Conservation (phyloP, 257 asterid genomes). For the Solanum chilense region DNA sequence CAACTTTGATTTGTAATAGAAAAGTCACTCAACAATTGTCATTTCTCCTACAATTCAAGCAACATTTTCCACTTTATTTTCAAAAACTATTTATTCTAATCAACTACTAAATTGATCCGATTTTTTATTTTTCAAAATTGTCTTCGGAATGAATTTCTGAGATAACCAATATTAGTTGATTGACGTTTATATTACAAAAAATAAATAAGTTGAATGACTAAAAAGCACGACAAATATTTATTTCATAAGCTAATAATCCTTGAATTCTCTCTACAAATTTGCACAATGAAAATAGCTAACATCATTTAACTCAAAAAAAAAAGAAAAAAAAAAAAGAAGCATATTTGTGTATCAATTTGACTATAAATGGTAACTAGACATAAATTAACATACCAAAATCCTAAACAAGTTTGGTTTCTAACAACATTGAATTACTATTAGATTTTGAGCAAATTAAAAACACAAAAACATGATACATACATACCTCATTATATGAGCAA, state of each 20-base stretch:
- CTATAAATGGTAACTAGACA: background rate
- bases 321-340: background rate
- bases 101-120: background rate
- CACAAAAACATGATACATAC: background rate
- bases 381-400: background rate
- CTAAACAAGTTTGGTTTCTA: background rate
- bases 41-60: background rate
- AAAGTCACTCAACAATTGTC: background rate
- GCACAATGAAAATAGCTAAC: background rate
- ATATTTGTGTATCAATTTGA: background rate
- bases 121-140: background rate
- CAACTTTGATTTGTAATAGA: background rate
- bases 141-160: background rate
- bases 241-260: background rate
- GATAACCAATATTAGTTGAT: background rate
- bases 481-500: slow-evolving; percentile 62
- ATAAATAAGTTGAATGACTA: background rate
- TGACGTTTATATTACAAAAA: background rate
- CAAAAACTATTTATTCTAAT: background rate
- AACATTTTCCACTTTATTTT: background rate
- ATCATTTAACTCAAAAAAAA: background rate
- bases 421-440: background rate
- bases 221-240: background rate
- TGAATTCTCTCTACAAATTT: background rate
- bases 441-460: background rate